Conservation (phyloP, 2,329 filamentous ascomycete species). For the Amauroascus verrucosus region DNA sequence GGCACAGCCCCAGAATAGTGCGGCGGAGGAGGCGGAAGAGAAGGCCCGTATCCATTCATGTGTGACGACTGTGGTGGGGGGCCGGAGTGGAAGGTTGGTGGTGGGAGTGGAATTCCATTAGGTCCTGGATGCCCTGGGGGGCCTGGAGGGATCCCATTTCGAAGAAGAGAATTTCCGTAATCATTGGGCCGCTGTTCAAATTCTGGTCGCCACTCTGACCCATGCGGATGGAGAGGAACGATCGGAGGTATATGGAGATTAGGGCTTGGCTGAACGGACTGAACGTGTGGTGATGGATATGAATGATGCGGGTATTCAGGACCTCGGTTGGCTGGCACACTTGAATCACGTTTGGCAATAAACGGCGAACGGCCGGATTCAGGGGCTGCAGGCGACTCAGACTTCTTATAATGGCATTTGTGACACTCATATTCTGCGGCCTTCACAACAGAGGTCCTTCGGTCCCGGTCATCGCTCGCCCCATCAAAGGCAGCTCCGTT, state of each 20-base stretch:
- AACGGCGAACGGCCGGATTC: conserved; percentile 30
- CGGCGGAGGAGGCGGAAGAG: conserved; percentile 27
- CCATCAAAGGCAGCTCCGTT: conserved; percentile 3
- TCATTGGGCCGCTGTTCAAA: conserved; percentile 29
- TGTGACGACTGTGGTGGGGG: conserved; percentile 27
- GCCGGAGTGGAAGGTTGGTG: conserved; percentile 31
- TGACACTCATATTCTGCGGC: conserved; percentile 55
- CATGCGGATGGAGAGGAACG: conserved; percentile 23
- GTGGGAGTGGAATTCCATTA: conserved; percentile 20
- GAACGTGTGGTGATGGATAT: conserved; percentile 20
- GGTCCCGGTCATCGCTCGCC: background rate
- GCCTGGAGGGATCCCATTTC: conserved; percentile 24
- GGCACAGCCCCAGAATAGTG: conserved; percentile 28
- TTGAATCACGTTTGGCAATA: conserved; percentile 24
- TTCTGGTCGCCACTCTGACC: conserved; percentile 27
- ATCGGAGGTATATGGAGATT: conserved; percentile 19
- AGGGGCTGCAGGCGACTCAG: conserved; percentile 21
- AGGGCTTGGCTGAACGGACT: conserved; percentile 12
- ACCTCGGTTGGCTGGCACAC: conserved; percentile 27
- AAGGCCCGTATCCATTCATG: conserved; percentile 23
- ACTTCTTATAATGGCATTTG: conserved; percentile 53
- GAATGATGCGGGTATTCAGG: conserved; percentile 24
- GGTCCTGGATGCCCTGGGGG: conserved; percentile 18
- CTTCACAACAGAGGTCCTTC: conserved; percentile 16
- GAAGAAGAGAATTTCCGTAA: conserved; percentile 24